phyloP scores from a whole-genome alignment of 2,329 filamentous ascomycete species.

The Colletotrichum sp. region DNA sequence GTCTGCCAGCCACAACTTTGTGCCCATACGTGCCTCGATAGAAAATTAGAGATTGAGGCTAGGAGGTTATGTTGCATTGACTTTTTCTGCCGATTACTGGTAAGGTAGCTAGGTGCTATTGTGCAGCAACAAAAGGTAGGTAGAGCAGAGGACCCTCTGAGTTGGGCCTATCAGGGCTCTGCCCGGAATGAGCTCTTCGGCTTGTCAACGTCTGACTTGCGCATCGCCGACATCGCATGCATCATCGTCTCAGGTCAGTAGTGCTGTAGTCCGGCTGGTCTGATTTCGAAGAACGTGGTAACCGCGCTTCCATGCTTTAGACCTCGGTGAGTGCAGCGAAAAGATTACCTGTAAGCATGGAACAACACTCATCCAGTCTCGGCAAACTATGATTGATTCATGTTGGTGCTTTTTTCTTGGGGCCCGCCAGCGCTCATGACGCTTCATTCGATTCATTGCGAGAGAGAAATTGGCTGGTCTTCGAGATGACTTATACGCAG shows the following conservation, averaged over 20 bases:
- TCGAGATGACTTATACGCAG: not conserved
- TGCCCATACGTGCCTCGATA: not conserved
- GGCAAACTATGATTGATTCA: not conserved
- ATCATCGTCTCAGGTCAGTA: not conserved
- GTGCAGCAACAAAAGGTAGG: not conserved
- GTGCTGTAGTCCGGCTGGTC: not conserved
- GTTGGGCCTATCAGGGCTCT: not conserved
- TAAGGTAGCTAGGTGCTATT: not conserved
- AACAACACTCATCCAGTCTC: not conserved
- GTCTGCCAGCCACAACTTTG: not conserved
- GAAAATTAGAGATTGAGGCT: not conserved
- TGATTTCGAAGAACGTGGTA: not conserved
- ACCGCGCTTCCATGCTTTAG: not conserved
- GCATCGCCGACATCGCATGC: constrained; percentile 12
- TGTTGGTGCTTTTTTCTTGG: not conserved
- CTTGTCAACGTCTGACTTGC: not conserved
- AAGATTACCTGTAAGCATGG: not conserved
- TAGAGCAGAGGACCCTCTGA: not conserved
- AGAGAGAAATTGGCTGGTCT: not conserved
- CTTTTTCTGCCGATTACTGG: not conserved
- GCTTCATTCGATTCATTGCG: not conserved
- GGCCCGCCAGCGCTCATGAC: not conserved
- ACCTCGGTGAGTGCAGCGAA: not conserved
- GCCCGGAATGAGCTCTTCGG: not conserved
- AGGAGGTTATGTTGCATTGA: not conserved